Evolutionary conservation across 2,329 filamentous ascomycete genomes (phyloP).

Genomic region (Exutisphaerella laricina): DNA sequence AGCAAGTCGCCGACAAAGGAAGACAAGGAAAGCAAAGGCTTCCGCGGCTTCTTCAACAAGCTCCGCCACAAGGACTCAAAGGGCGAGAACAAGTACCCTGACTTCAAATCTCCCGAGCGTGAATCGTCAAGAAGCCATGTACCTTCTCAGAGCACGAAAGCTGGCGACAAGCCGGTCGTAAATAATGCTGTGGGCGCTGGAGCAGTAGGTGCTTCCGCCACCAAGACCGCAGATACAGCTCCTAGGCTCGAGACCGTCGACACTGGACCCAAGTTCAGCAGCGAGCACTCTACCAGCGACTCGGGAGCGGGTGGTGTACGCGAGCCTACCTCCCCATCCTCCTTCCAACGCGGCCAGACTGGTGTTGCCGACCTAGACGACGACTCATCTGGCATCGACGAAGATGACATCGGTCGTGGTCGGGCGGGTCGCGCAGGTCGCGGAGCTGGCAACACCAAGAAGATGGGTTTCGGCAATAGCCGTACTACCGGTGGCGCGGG

Average conservation of each 20-base stretch:
- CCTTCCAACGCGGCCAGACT: conserved; percentile 21
- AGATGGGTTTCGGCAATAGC: conserved; percentile 18
- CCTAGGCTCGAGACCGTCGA: conserved; percentile 2
- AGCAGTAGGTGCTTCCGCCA: conserved; percentile 1
- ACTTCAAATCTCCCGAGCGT: conserved; percentile 6
- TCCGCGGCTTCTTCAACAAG: conserved; percentile 29
- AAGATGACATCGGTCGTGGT: conserved; percentile 28
- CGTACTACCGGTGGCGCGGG: conserved; percentile 8
- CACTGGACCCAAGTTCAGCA: neutral
- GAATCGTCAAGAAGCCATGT: conserved; percentile 5
- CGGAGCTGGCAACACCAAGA: too few relatives aligned
- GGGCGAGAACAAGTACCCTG: conserved; percentile 17
- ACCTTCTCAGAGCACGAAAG: conserved; percentile 14
- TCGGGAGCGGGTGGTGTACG: neutral
- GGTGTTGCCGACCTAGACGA: conserved; percentile 19
- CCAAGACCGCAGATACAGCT: conserved; percentile 10
- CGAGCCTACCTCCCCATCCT: conserved; percentile 19
- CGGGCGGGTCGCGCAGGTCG: conserved; percentile 27
- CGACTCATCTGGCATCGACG: conserved; percentile 28
- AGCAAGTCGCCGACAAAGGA: conserved; percentile 5
- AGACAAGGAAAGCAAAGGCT: conserved; percentile 21
- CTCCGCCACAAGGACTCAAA: conserved; percentile 20
- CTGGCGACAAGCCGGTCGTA: conserved; percentile 13
- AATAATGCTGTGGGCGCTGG: conserved; percentile 6
- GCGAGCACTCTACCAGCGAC: neutral